Conservation (phyloP, 257 asterid genomes). For the Echites panduratus region DNA sequence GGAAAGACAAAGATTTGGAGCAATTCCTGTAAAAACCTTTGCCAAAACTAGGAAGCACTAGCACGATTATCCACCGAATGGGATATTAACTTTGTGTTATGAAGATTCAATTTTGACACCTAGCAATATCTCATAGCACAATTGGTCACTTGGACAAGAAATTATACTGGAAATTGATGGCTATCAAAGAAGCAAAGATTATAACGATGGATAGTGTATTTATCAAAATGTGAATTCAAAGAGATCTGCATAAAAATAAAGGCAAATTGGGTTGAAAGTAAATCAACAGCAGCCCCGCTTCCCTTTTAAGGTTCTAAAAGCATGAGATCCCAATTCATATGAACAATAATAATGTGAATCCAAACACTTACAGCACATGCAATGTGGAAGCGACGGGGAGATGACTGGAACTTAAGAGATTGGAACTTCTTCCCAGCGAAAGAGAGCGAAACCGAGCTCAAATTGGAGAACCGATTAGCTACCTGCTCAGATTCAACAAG, state of each 20-base stretch:
- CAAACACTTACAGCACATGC: constrained; percentile 49
- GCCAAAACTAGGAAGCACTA: neutral
- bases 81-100: too few relatives aligned
- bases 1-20: neutral
- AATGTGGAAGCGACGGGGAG: constrained; percentile 47
- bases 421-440: constrained; percentile 28
- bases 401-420: constrained; percentile 36
- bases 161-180: neutral
- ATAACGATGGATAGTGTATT: neutral
- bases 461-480: constrained; percentile 15
- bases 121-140: too few relatives aligned
- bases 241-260: neutral
- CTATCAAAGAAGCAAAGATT: neutral
- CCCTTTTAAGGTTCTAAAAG: neutral
- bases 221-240: neutral
- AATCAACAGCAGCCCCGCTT: neutral
- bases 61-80: neutral
- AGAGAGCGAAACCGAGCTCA: constrained; percentile 30
- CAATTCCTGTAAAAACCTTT: neutral
- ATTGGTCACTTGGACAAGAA: neutral
- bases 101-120: too few relatives aligned
- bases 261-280: neutral
- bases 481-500: constrained; percentile 19
- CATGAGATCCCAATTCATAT: neutral
- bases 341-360: neutral